phyloP scores from a whole-genome alignment of 345 rosid genomes.

The Ceriops zippeliana region DNA sequence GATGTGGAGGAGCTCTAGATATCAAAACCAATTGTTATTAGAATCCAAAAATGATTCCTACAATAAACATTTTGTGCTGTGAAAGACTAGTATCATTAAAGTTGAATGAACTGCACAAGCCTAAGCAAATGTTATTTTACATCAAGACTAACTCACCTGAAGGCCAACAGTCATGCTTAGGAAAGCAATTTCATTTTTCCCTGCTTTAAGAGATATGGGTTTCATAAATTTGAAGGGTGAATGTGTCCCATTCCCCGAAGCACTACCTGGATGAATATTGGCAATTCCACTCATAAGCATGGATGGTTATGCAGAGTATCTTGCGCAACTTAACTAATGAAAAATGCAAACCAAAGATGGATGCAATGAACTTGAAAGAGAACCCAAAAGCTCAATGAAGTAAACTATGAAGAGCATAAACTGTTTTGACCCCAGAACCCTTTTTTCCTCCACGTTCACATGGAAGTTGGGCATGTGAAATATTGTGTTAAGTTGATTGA shows the following conservation, averaged over 20 bases:
- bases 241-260: constrained; percentile 71
- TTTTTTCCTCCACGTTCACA: not conserved
- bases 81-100: not conserved
- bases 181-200: constrained; percentile 69
- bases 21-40: not conserved
- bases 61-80: no score
- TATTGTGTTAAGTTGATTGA: no score
- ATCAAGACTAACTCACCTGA: constrained; percentile 44
- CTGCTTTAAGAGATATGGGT: constrained; percentile 64
- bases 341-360: not conserved
- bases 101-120: not conserved
- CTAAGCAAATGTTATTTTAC: not conserved
- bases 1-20: no score
- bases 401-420: not conserved
- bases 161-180: constrained; percentile 90
- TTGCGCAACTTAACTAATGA: not conserved
- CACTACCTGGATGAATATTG: constrained; percentile 47
- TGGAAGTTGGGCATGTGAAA: no score
- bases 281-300: not conserved
- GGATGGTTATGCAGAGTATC: not conserved
- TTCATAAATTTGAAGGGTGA: constrained; percentile 51
- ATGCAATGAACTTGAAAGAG: not conserved
- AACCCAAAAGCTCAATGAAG: not conserved
- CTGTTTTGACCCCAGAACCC: no score
- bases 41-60: not conserved